phyloP scores from a whole-genome alignment of 2,329 filamentous ascomycete species.

The Macrophomina pseudophaseolina region DNA sequence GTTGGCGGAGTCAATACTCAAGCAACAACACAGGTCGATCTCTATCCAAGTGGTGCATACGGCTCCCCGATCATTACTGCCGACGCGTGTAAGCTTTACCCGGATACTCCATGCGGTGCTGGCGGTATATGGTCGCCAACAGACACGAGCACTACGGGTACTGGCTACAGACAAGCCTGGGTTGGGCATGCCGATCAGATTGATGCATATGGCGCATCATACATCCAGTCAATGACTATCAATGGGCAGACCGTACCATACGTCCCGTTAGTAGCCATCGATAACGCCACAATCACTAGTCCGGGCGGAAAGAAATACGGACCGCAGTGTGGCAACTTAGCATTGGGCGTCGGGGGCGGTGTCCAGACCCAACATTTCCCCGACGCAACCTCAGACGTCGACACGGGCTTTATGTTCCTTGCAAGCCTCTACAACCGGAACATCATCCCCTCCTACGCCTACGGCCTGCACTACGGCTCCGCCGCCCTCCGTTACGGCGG shows the following conservation, averaged over 20 bases:
- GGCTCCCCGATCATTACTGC: slow-evolving; percentile 17
- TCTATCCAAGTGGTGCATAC: slow-evolving; percentile 29
- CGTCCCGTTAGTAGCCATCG: slow-evolving; percentile 9
- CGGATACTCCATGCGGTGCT: slow-evolving; percentile 26
- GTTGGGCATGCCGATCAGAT: neutral
- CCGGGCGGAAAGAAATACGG: slow-evolving; percentile 22
- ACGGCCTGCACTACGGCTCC: slow-evolving; percentile 42
- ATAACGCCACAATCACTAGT: slow-evolving; percentile 15
- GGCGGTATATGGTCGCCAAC: slow-evolving; percentile 30
- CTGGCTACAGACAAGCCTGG: neutral
- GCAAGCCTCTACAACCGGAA: slow-evolving; percentile 27
- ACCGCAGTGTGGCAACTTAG: slow-evolving; percentile 14
- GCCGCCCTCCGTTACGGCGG: slow-evolving; percentile 35
- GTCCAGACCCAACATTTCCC: slow-evolving; percentile 14
- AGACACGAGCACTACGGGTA: neutral
- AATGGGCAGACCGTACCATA: neutral
- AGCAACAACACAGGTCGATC: slow-evolving; percentile 24
- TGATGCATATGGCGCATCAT: neutral
- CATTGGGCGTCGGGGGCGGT: slow-evolving; percentile 16
- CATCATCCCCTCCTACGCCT: slow-evolving; percentile 37
- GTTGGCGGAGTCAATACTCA: slow-evolving; percentile 12
- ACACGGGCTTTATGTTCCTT: slow-evolving; percentile 23
- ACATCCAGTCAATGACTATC: slow-evolving; percentile 8
- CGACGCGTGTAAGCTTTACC: slow-evolving; percentile 27
- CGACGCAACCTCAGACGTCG: neutral